phyloP scores from a whole-genome alignment of 2,329 filamentous ascomycete genomes.

The Dactylonectria macrodidyma region DNA sequence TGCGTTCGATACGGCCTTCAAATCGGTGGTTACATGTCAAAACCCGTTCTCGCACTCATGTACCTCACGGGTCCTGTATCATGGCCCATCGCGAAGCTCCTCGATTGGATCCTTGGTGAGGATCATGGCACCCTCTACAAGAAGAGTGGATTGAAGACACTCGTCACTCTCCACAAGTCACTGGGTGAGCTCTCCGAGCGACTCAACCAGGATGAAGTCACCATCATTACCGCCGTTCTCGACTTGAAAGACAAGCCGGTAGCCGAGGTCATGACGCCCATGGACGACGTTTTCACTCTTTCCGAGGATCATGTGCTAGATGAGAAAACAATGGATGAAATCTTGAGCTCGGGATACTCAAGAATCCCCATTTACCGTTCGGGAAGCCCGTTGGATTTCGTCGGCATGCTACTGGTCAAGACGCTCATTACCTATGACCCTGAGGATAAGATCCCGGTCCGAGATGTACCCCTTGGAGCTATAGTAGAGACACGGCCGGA shows the following conservation, averaged over 20 bases:
- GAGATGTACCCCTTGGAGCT: constrained; percentile 93
- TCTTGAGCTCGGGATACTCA: constrained; percentile 94
- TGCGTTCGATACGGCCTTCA: constrained; percentile 96
- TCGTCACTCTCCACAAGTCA: constrained; percentile 95
- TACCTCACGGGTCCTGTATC: constrained; percentile 91
- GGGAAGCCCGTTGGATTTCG: constrained; percentile 87
- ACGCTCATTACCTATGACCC: constrained; percentile 99
- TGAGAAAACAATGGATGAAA: constrained; percentile 93
- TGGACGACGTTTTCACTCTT: constrained; percentile 97
- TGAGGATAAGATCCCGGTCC: constrained; percentile 88
- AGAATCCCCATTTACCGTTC: constrained; percentile 94
- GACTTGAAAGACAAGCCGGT: constrained; percentile 98
- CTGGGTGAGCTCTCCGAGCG: constrained; percentile 89
- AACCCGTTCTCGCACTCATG: constrained; percentile 90
- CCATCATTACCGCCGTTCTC: constrained; percentile 96
- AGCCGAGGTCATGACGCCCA: constrained; percentile 97
- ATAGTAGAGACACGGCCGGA: constrained; percentile 95
- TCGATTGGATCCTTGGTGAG: constrained; percentile 93
- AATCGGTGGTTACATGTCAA: constrained; percentile 95
- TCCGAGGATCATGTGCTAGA: constrained; percentile 95
- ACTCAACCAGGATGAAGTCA: constrained; percentile 97
- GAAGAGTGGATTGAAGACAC: constrained; percentile 95
- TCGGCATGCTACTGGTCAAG: constrained; percentile 98
- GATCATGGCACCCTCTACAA: constrained; percentile 98
- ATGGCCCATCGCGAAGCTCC: constrained; percentile 95